Evolutionary conservation across 768 basidiomycete genomes (phyloP), one percentile per base, ranked within the genome.

Genomic region (Flagelloscypha sp.): DNA sequence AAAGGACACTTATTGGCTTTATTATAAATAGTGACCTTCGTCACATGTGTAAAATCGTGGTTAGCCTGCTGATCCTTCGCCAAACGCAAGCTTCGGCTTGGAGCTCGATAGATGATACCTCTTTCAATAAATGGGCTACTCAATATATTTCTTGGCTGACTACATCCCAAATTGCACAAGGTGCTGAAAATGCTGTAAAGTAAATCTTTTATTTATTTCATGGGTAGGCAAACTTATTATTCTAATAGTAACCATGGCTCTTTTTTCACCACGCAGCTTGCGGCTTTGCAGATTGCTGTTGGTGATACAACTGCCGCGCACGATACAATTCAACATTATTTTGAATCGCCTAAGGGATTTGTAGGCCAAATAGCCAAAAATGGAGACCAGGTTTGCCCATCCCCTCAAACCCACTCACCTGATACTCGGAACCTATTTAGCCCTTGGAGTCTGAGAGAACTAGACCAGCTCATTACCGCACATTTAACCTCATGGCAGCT

Each of bases 401-500:
- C 25, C 3, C 6, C 12, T 23, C 13, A 12, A 23, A n/a, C 17
- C 3, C 21, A 27, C 27, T 31, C 15, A 27, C 19, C 12, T 20
- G 15, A 23, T 13, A 30, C 30, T 7, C 16, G 25, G 11, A 43
- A n/a, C n/a, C n/a, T n/a, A 6, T 22, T 30, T 30, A 77, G 73
- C 78, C 79, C 8, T 52, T 76, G 11, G 79, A 82, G 57, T 65
- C 74, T 12, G 61, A 53, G 3, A 70, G 79, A 17, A 76, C 76
- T 1, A 61, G 72, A 8, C 76, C 79, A 12, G 79, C 72, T 51
- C 79, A 82, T 48, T 81, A 82, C 49, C 67, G 74, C 6, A 65
- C 70, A 0, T 82, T 77, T 55, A 84, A 84, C 42, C 61, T 81
- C 12, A 73, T 70, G 1, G 79, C 76, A 6, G 74, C n/a, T n/a